Conservation (phyloP, 2,329 filamentous ascomycete genomes). For the Fusarium praegraminearum region DNA sequence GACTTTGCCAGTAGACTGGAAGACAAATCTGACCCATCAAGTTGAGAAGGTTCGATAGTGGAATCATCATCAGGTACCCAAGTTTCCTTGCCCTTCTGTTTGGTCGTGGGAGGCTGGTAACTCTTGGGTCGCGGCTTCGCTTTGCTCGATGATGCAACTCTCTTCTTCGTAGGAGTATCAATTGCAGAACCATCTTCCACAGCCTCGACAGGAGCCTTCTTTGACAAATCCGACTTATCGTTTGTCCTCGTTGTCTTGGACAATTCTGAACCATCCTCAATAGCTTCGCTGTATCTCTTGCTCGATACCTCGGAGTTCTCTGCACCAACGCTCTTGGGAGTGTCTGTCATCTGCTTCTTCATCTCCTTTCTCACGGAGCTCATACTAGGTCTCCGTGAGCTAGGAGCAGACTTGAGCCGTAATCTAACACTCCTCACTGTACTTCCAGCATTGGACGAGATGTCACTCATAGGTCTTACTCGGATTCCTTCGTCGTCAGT, state of each 20-base stretch:
- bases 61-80: constrained; percentile 50
- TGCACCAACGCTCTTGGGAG: constrained; percentile 25
- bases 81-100: constrained; percentile 47
- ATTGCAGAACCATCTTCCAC: constrained; percentile 55
- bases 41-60: constrained; percentile 42
- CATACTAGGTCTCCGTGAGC: constrained; percentile 43
- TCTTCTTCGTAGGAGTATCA: constrained; percentile 56
- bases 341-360: constrained; percentile 35
- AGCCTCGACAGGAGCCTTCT: constrained; percentile 45
- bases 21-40: constrained; percentile 50
- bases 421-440: constrained; percentile 45
- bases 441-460: constrained; percentile 44
- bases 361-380: constrained; percentile 49
- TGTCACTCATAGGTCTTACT: constrained; percentile 48
- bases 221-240: constrained; percentile 10
- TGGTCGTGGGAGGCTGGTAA: constrained; percentile 36
- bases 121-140: constrained; percentile 47
- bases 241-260: constrained; percentile 36
- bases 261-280: constrained; percentile 36
- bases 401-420: constrained; percentile 48
- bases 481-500: constrained; percentile 51
- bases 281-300: constrained; percentile 27
- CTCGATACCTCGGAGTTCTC: constrained; percentile 32
- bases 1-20: constrained; percentile 62
- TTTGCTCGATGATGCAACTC: constrained; percentile 45